These are phyloP conservation scores for Pseudogymnoascus sp. DNA, from an alignment of 2,329 filamentous ascomycete species.

Conservation along the genomic window DNA sequence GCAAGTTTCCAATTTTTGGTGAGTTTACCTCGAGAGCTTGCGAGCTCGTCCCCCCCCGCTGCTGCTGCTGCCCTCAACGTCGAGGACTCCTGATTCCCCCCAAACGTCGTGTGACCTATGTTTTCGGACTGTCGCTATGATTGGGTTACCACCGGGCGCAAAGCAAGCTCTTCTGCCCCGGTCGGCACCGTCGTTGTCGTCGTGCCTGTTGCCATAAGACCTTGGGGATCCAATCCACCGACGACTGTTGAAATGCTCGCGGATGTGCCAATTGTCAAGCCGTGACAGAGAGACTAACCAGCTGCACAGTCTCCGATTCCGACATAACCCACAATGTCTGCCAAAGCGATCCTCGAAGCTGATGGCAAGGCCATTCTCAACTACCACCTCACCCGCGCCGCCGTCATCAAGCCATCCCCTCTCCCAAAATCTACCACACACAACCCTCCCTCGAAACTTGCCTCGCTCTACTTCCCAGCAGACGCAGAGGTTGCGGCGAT, in stretches of 20 bases:
- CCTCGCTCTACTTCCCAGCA: conserved; percentile 87
- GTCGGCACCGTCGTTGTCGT: not conserved
- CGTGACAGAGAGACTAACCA: not conserved
- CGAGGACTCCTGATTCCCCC: not conserved
- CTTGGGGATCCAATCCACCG: not conserved
- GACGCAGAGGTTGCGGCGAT: conserved; percentile 76
- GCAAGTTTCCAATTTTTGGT: conserved; percentile 7
- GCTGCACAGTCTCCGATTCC: not conserved
- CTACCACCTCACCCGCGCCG: conserved; percentile 98
- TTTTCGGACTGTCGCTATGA: not conserved
- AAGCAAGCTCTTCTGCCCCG: not conserved
- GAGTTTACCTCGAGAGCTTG: not conserved
- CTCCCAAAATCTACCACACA: conserved; percentile 78
- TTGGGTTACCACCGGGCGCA: not conserved
- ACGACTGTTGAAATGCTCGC: not conserved
- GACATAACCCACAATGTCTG: conserved; percentile 60
- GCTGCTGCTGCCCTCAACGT: not conserved
- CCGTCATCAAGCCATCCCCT: conserved; percentile 96
- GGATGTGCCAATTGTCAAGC: not conserved
- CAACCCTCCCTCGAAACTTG: conserved; percentile 87
- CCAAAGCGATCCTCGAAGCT: conserved; percentile 97
- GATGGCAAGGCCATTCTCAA: conserved; percentile 99
- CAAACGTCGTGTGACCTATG: not conserved
- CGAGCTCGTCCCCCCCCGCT: not conserved
- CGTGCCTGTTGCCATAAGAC: not conserved